phyloP scores from a whole-genome alignment of 441 rosid genomes.

The Adansonia rubrostipa region DNA sequence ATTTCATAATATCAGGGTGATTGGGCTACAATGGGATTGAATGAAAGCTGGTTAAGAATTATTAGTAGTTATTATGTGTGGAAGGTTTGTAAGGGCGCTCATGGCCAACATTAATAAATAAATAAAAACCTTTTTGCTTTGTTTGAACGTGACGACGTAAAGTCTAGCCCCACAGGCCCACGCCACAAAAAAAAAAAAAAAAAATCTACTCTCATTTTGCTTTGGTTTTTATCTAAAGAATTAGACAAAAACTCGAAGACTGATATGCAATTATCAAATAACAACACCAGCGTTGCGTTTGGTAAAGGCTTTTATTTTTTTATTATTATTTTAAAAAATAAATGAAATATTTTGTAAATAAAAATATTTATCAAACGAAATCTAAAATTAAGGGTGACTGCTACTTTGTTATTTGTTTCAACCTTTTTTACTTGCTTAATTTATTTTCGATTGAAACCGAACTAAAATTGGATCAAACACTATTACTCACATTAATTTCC shows the following conservation, averaged over 20 bases:
- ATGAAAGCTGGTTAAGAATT: no score
- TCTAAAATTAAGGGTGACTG: not conserved
- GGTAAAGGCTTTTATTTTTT: no score
- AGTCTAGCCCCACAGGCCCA: no score
- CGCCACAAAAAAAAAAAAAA: no score
- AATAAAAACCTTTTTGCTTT: not conserved
- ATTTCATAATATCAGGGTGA: no score
- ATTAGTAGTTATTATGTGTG: not conserved
- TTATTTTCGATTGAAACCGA: not conserved
- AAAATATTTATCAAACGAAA: not conserved
- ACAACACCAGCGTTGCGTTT: not conserved
- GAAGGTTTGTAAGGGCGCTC: not conserved
- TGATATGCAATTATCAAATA: not conserved
- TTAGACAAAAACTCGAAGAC: not conserved
- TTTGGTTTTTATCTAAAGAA: not conserved
- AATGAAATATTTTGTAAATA: no score
- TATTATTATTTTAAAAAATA: no score
- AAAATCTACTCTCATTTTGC: no score
- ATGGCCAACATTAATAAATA: not conserved
- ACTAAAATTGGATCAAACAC: no score
- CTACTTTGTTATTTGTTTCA: not conserved
- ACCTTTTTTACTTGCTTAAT: not conserved
- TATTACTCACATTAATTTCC: no score
- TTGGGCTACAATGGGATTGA: no score
- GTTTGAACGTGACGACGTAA: not conserved